Conservation (phyloP, 352 stramenopile genomes). For the Globisporangium paddicum region DNA sequence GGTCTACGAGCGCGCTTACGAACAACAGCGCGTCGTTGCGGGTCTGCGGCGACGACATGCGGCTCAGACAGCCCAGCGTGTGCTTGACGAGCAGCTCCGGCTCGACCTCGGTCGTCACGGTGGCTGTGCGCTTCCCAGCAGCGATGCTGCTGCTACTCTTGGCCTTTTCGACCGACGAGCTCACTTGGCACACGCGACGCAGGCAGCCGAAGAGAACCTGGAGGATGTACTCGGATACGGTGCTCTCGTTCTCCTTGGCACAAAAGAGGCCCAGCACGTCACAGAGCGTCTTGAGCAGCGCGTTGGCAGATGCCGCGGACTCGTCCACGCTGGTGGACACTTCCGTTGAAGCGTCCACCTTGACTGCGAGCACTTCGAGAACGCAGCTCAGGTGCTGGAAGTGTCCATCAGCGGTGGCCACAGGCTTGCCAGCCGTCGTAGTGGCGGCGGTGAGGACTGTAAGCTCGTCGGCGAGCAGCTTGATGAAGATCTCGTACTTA, state of each 20-base stretch:
- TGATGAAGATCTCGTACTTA: slow-evolving; percentile 46
- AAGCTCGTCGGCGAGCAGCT: slow-evolving; percentile 44
- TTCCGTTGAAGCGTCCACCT: slow-evolving; percentile 35
- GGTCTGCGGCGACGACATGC: slow-evolving; percentile 67
- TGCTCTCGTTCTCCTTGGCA: slow-evolving; percentile 36
- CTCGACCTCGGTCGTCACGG: slow-evolving; percentile 28
- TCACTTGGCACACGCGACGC: slow-evolving; percentile 62
- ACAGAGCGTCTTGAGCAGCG: slow-evolving; percentile 49
- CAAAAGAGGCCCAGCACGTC: slow-evolving; percentile 62
- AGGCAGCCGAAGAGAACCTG: slow-evolving; percentile 77
- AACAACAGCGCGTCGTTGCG: slow-evolving; percentile 82
- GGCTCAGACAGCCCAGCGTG: slow-evolving; percentile 59
- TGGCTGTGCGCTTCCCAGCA: slow-evolving; percentile 4
- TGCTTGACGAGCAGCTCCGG: slow-evolving; percentile 75
- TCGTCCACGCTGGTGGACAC: slow-evolving; percentile 9
- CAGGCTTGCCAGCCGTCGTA: slow-evolving; percentile 16
- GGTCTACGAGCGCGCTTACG: slow-evolving; percentile 69
- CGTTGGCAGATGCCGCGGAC: slow-evolving; percentile 20
- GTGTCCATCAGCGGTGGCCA: slow-evolving; percentile 7
- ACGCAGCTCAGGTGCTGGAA: slow-evolving; percentile 65
- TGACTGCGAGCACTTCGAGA: slow-evolving; percentile 72
- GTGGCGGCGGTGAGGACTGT: neutral
- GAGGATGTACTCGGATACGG: slow-evolving; percentile 74
- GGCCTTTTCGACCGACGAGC: neutral
- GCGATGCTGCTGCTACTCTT: slow-evolving; percentile 1